Evolutionary conservation across 192 early-diverging fungal genomes (phyloP).

Genomic region (Chytriomyces sp.): DNA sequence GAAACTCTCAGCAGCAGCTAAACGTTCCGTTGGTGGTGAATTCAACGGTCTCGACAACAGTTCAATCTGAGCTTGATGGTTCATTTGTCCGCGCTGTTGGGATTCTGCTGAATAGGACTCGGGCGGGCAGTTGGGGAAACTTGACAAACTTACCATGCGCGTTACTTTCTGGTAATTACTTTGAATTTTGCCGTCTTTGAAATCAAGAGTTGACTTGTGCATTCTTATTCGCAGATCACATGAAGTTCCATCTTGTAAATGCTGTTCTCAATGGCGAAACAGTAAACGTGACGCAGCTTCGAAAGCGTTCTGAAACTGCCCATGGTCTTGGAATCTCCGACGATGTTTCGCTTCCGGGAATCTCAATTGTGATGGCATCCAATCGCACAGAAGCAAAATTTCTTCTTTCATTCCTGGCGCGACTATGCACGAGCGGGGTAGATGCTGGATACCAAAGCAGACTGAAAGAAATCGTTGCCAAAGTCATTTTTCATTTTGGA

Average conservation of each 20-base stretch:
- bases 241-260: slow-evolving; percentile 31
- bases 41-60: slow-evolving; percentile 18
- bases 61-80: slow-evolving; percentile 37
- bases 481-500: slow-evolving; percentile 32
- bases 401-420: slow-evolving; percentile 22
- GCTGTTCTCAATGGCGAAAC: slow-evolving; percentile 20
- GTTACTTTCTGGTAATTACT: slow-evolving; percentile 34
- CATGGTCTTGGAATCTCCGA: not conserved
- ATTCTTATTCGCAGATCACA: slow-evolving; percentile 18
- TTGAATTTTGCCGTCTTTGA: no score
- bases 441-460: slow-evolving; percentile 27
- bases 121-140: slow-evolving; percentile 34
- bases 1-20: not conserved
- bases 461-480: slow-evolving; percentile 25
- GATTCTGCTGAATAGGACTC: slow-evolving; percentile 27
- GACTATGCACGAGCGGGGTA: slow-evolving; percentile 2
- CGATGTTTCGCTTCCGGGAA: not conserved
- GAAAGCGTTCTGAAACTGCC: not conserved
- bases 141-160: slow-evolving; percentile 25
- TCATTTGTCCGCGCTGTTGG: slow-evolving; percentile 34
- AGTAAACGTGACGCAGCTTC: not conserved
- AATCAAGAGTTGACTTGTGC: not conserved
- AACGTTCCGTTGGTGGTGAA: slow-evolving; percentile 1
- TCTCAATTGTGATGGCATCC: slow-evolving; percentile 7
- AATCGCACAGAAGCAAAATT: slow-evolving; percentile 29